Evolutionary conservation across 2,329 filamentous ascomycete genomes (phyloP), one percentile per base, ranked within the genome.

Genomic region (Orbilia blumenaviensis): DNA sequence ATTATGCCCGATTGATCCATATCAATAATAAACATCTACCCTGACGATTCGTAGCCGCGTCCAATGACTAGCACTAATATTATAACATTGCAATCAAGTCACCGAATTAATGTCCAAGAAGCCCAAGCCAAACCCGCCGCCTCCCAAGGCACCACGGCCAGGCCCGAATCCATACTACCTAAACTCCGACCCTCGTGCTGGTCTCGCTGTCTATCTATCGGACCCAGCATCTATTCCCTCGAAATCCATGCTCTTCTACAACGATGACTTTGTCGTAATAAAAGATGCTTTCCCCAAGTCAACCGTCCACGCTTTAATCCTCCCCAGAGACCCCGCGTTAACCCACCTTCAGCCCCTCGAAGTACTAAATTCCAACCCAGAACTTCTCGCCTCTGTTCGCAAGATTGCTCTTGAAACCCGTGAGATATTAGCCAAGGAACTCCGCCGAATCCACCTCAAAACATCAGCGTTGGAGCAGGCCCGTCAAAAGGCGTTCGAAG

Each of bases 271-370:
- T 78, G 91, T 94, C 60, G 87, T 89, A 18, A 92, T 98, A 82
- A 87, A 90, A 79, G 95, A 99, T 84, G 85, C 89, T 77, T 99
- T 89, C 81, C 94, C 95, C 7, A 99, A 98, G 83, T 88, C 92
- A 2, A 89, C 88, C 2, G 86, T 97, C 2, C 95, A 99, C 84
- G 86, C 92, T 0, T 91, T 99, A 1, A 88, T 98, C n/a, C 88
- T 98, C 3, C 92, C 94, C 5, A 91, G 94, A 58, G 88, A 91
- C 42, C 81, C 85, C 0, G 80, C 82, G 1, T 88, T 89, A 81
- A 88, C 86, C 79, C 84, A 86, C 4, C 84, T 89, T 9, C 91
- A 96, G 79, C 94, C 94, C 0, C 90, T 94, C 80, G 88, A 91
- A 18, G 92, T 92, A 3, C 89, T 97, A 79, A 69, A 64, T 21